phyloP scores from a whole-genome alignment of 139 green algal species.

The Haematococcus lacustris region DNA sequence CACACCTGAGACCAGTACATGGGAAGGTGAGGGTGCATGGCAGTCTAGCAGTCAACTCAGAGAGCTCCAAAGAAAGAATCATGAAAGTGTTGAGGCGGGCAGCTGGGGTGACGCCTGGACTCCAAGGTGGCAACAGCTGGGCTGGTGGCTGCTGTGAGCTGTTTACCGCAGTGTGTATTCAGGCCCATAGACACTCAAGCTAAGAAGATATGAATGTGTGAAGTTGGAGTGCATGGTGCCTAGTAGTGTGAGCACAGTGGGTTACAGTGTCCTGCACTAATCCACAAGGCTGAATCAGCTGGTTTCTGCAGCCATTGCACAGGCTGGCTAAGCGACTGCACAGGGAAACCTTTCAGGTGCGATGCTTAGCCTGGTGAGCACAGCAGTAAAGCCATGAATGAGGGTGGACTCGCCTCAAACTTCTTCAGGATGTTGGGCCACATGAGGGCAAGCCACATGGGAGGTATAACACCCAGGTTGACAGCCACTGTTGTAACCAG shows the following conservation, averaged over 20 bases:
- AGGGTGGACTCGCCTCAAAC: constrained; percentile 38
- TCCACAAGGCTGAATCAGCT: not conserved
- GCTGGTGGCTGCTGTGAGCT: not conserved
- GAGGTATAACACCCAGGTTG: constrained; percentile 26
- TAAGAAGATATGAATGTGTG: no score
- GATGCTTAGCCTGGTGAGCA: no score
- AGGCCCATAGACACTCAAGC: no score
- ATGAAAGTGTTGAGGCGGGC: not conserved
- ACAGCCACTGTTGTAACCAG: constrained; percentile 12
- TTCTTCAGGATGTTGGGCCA: constrained; percentile 29
- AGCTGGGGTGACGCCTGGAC: not conserved
- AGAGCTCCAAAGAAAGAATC: no score
- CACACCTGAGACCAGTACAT: constrained; percentile 42
- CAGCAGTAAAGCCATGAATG: not conserved
- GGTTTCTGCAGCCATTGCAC: not conserved
- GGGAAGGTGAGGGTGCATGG: not conserved
- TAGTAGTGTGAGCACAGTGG: not conserved
- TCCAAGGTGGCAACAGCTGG: not conserved
- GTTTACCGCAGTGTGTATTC: no score
- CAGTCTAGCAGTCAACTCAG: not conserved
- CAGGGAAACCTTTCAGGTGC: no score
- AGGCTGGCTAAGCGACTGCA: no score
- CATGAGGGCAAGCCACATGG: constrained; percentile 23
- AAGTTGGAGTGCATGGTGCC: not conserved
- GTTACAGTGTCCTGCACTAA: not conserved